phyloP scores from a whole-genome alignment of 1,284 basidiomycete species.

The Apiotrichum sp. region DNA sequence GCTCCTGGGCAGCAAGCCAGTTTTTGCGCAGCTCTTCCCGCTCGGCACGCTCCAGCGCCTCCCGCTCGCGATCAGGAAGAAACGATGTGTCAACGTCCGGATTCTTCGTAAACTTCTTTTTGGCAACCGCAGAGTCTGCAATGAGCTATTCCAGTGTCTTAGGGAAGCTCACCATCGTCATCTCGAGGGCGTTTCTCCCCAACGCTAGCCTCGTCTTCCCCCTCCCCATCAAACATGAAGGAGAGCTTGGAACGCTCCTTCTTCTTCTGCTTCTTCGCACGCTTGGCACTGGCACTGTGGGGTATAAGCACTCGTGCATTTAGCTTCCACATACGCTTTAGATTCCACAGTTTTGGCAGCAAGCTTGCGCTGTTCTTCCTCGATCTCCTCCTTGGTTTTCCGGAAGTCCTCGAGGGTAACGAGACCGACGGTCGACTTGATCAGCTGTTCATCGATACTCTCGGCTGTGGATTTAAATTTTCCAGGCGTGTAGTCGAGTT shows the following conservation, averaged over 20 bases:
- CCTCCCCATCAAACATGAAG: slow-evolving; percentile 73
- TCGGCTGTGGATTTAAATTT: slow-evolving; percentile 93
- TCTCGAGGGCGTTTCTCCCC: slow-evolving; percentile 22
- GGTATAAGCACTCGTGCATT: background rate
- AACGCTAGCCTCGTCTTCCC: slow-evolving; percentile 22
- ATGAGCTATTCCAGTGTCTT: background rate
- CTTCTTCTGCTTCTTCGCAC: slow-evolving; percentile 81
- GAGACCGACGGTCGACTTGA: slow-evolving; percentile 87
- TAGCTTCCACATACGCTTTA: slow-evolving; percentile 21
- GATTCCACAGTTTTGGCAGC: slow-evolving; percentile 57
- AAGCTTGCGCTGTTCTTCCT: slow-evolving; percentile 85
- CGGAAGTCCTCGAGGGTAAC: slow-evolving; percentile 91
- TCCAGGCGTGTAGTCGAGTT: slow-evolving; percentile 67
- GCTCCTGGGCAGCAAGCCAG: slow-evolving; percentile 74
- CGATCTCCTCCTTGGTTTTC: slow-evolving; percentile 76
- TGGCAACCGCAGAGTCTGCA: slow-evolving; percentile 41
- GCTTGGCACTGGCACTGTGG: slow-evolving; percentile 43
- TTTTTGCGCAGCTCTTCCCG: slow-evolving; percentile 82
- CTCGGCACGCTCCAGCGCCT: slow-evolving; percentile 80
- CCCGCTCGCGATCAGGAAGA: slow-evolving; percentile 90
- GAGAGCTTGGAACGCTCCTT: slow-evolving; percentile 85
- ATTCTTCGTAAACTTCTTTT: slow-evolving; percentile 84
- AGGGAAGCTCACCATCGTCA: slow-evolving; percentile 22
- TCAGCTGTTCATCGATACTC: slow-evolving; percentile 88
- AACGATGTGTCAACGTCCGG: slow-evolving; percentile 97